Percentiles rank a stretch among this genome's conserved stretches.
Evolutionary conservation across 2,329 filamentous ascomycete species (phyloP).

Genomic region (Phyllosticta citribraziliensis): DNA sequence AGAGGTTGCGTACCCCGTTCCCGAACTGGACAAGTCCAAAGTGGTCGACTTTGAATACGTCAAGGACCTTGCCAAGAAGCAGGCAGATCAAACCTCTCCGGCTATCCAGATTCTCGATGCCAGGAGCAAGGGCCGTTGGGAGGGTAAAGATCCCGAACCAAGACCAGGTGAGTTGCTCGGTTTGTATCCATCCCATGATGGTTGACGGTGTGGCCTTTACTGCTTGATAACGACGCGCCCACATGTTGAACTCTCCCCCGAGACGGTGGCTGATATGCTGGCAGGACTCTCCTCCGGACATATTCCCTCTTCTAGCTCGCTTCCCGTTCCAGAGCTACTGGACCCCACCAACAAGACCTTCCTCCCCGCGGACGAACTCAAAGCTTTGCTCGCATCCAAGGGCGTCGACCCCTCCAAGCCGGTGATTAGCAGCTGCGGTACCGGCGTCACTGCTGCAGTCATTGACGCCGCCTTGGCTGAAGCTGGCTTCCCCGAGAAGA

Average conservation of each 20-base stretch:
- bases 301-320: constrained; percentile 75
- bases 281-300: constrained; percentile 69
- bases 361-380: constrained; percentile 60
- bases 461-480: constrained; percentile 78
- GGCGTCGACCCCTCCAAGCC: constrained; percentile 70
- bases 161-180: constrained; percentile 51
- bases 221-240: not conserved
- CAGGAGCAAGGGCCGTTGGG: constrained; percentile 67
- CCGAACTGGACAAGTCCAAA: constrained; percentile 43
- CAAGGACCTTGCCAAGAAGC: constrained; percentile 62
- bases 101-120: constrained; percentile 86
- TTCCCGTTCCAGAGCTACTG: constrained; percentile 71
- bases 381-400: constrained; percentile 66
- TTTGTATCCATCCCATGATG: constrained; percentile 34
- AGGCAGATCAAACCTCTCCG: constrained; percentile 73
- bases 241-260: not conserved
- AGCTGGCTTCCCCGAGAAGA: constrained; percentile 62
- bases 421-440: constrained; percentile 83
- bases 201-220: not conserved
- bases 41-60: constrained; percentile 78
- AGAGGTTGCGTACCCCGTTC: constrained; percentile 32
- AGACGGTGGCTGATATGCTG: not conserved
- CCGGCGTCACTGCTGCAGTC: constrained; percentile 85
- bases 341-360: constrained; percentile 77
- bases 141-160: constrained; percentile 76